These are phyloP conservation scores for Metschnikowia reukaufii DNA, from an alignment of 805 yeast genomes.

Conservation along the genomic window DNA sequence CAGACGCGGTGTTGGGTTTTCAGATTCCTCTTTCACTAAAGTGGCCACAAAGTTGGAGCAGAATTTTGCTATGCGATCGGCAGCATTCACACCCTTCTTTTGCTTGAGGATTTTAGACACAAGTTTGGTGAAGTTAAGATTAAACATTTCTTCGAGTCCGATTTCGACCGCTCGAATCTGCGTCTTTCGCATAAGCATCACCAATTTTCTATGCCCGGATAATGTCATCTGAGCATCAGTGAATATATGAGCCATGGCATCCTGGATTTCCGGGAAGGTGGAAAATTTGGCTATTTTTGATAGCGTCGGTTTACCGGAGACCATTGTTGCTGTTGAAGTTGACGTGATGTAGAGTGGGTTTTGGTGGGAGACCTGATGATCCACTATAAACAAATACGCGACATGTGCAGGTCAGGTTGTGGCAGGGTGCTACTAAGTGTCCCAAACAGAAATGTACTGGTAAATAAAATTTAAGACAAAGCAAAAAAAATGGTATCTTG, in stretches of 20 bases:
- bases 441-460: too few species aligned
- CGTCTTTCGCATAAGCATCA: constrained; percentile 58
- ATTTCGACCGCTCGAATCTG: constrained; percentile 55
- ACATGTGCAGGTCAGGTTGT: constrained; percentile 6
- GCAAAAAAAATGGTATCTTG: constrained; percentile 30
- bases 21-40: constrained; percentile 37
- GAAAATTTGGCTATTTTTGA: constrained; percentile 12
- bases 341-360: constrained; percentile 60
- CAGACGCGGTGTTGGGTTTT: constrained; percentile 18
- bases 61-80: constrained; percentile 76
- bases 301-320: constrained; percentile 17
- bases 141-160: constrained; percentile 58
- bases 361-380: constrained; percentile 65
- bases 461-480: background rate
- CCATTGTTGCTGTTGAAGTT: constrained; percentile 11
- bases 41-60: constrained; percentile 56
- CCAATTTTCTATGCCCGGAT: constrained; percentile 76
- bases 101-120: constrained; percentile 65
- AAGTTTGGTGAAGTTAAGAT: constrained; percentile 56
- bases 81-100: constrained; percentile 68
- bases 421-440: too few species aligned
- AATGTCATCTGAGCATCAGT: constrained; percentile 75
- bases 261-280: constrained; percentile 12
- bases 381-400: constrained; percentile 8
- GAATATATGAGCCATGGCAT: constrained; percentile 64